phyloP scores from a whole-genome alignment of 1,284 basidiomycete genomes.

The Vanrija sp. region DNA sequence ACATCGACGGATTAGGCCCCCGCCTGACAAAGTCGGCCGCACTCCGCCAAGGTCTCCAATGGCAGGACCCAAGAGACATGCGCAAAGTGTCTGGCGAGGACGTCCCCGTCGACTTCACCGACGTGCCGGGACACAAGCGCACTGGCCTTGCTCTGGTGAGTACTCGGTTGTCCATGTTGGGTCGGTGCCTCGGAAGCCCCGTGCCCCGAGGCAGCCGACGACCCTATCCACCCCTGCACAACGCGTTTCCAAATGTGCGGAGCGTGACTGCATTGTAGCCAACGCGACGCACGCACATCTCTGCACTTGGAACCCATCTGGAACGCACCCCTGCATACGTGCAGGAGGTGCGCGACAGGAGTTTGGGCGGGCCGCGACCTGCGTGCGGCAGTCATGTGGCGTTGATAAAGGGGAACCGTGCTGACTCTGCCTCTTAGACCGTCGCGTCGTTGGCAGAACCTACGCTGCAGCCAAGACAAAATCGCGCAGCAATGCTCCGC shows the following conservation, averaged over 20 bases:
- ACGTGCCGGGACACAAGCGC: slow-evolving; percentile 32
- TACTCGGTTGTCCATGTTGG: not conserved
- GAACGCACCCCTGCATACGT: too few relatives aligned
- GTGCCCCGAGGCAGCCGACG: too few relatives aligned
- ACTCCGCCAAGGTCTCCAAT: slow-evolving; percentile 30
- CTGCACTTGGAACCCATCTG: too few relatives aligned
- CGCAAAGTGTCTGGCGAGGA: slow-evolving; percentile 9
- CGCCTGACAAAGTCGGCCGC: slow-evolving; percentile 37
- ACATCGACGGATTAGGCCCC: slow-evolving; percentile 22
- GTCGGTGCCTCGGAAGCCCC: too few relatives aligned
- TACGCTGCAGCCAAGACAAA: slow-evolving; percentile 23
- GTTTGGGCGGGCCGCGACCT: too few relatives aligned
- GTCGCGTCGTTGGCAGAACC: slow-evolving; percentile 34
- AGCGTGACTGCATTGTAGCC: too few relatives aligned
- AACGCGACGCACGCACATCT: too few relatives aligned
- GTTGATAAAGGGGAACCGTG: not conserved
- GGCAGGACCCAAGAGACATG: slow-evolving; percentile 24
- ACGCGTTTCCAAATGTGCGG: too few relatives aligned
- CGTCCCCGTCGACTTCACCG: slow-evolving; percentile 14
- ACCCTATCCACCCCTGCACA: too few relatives aligned
- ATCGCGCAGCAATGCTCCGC: slow-evolving; percentile 28
- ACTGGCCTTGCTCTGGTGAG: slow-evolving; percentile 24
- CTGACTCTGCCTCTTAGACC: slow-evolving; percentile 14
- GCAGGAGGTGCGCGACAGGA: not conserved
- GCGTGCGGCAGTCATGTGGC: too few relatives aligned